Evolutionary conservation across 1,139 yeast genomes (phyloP), one percentile per base, ranked within the genome.

Genomic region (Spathaspora jeffriesii): DNA sequence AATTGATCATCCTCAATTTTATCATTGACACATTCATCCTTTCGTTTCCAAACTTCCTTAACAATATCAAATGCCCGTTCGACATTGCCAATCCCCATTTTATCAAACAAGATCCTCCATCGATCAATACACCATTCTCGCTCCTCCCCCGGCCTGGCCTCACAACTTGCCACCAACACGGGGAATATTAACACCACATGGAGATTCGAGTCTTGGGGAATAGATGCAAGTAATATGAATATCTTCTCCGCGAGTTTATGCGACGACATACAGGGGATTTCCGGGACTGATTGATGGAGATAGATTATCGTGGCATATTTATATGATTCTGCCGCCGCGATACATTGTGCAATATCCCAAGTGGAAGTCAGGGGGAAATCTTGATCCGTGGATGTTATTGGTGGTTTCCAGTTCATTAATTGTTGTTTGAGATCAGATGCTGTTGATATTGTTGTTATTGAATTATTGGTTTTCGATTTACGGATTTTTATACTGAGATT

Each of bases 301-400:
- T 81, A 82, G 20, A 84, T 58, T 40, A 84, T 61, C 0, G 86
- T 72, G 1, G 88, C 76, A 59, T 72, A 81, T 43, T 87, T 61
- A 60, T 84, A 84, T 0, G 88, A 84, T 58, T 84, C 88, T 1
- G 89, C 88, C 0, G 89, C 83, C 2, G 88, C 81, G 28, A 84
- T 70, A 51, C 86, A 81, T 11, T 85, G 77, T 5, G 83, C 67
- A 20, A 81, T 60, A 57, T 84, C 88, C 72, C 83, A 78, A 1
- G 74, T 65, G 1, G 64, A 48, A 21, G 53, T 52, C 56, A 25
- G 53, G 47, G 5, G 34, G 23, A 15, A 10, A 34, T 34, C 38
- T 3, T 34, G 38, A 38, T 67, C 67, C 38, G 67, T 59, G 1
- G 65, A 57, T 4, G 74, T 61, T 6, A 73, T 65, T 1, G 72